phyloP scores from a whole-genome alignment of 306 rosid genomes.

The Sicyos edulis region DNA sequence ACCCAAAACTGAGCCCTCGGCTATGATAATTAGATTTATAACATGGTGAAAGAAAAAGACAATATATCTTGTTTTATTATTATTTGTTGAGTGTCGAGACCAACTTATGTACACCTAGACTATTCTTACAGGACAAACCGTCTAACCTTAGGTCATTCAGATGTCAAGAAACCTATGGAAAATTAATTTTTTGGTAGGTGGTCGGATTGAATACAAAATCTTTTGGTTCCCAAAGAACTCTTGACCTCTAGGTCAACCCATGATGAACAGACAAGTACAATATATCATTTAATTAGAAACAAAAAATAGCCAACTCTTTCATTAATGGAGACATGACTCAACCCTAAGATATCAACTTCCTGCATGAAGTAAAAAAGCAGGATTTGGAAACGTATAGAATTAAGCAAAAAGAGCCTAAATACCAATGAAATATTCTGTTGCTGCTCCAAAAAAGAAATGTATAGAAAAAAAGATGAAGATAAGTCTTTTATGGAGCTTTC shows the following conservation, averaged over 20 bases:
- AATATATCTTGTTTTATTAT: not conserved
- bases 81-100: too few relatives aligned
- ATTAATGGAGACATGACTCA: not conserved
- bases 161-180: too few relatives aligned
- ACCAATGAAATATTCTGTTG: not conserved
- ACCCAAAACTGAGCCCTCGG: slow-evolving; percentile 2
- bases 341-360: not conserved
- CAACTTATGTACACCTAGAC: too few relatives aligned
- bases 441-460: not conserved
- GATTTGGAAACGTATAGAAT: not conserved
- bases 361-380: not conserved
- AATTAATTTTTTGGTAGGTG: too few relatives aligned
- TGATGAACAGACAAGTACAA: not conserved
- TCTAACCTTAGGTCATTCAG: too few relatives aligned
- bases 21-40: not conserved
- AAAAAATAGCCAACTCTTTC: not conserved
- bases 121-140: too few relatives aligned
- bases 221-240: too few relatives aligned
- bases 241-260: too few relatives aligned
- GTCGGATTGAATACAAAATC: too few relatives aligned
- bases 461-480: not conserved
- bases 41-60: not conserved
- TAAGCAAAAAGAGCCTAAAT: not conserved
- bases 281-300: not conserved
- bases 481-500: not conserved